Percentiles rank a stretch among this genome's conserved stretches.
phyloP scores from a whole-genome alignment of 148 eudicot genomes.

The Rhododendron ovatum region DNA sequence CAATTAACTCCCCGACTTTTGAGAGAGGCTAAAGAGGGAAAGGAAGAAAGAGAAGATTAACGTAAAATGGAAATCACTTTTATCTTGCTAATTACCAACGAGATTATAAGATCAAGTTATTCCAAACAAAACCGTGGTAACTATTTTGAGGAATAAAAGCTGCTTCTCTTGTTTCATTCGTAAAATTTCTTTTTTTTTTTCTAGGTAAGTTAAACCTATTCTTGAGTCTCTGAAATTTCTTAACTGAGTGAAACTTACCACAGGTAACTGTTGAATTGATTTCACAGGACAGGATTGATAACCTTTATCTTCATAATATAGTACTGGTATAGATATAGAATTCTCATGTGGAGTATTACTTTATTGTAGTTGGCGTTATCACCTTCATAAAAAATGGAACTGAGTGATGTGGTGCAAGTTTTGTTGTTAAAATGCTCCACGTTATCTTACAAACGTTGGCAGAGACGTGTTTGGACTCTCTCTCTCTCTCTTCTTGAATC shows the following conservation, averaged over 20 bases:
- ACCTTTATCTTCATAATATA: background rate
- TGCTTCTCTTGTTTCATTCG: background rate
- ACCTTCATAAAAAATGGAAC: background rate
- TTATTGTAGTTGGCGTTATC: background rate
- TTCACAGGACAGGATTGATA: background rate
- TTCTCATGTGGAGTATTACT: background rate
- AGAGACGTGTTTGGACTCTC: constrained; percentile 1
- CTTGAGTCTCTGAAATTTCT: background rate
- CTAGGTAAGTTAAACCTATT: background rate
- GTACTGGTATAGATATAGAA: too few relatives aligned
- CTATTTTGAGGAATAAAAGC: background rate
- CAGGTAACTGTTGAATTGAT: background rate
- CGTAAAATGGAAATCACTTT: background rate
- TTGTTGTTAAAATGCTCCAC: background rate
- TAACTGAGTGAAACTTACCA: background rate
- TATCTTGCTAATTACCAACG: too few relatives aligned
- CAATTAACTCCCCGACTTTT: background rate
- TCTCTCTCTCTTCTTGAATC: background rate
- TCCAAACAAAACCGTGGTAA: too few relatives aligned
- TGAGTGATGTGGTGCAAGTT: background rate
- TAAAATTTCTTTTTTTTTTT: too few relatives aligned
- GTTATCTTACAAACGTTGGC: background rate
- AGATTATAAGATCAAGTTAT: background rate
- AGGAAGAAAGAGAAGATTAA: too few relatives aligned
- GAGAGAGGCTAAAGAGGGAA: too few relatives aligned